Base-by-base conservation (phyloP, 306 rosid species). In the Echinosophora koreensis region DNA sequence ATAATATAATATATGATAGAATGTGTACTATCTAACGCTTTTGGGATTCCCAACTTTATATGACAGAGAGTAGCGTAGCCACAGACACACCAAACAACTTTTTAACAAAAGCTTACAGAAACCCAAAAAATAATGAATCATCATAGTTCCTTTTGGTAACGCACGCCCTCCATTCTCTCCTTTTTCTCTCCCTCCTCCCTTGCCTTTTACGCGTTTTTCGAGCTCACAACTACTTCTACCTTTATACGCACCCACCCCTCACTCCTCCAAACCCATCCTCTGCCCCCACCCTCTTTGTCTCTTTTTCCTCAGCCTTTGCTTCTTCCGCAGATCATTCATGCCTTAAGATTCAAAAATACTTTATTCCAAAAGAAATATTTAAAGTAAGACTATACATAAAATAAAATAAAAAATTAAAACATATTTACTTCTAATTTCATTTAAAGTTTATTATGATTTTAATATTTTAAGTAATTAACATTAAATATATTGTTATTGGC, bases 191-290 rank as follows among this genome's bases (percentile, higher is more conserved):
- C 50, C 8, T 22, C 30, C 47, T 77, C 62, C 67, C 89, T 78
- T 69, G 62, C 92, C 86, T 83, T 86, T 85, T 79, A 85, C 91
- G 87, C 91, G 83, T 81, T 77, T 90, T 41, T 85, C 87, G 81
- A 86, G 80, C 77, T 68, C 75, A 16, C 87, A 65, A 77, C 86
- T 52, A 10, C 70, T 1, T n/a, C 27, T 42, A 65, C 82, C 86
- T 78, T 76, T 84, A 74, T 66, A 61, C 86, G 76, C 79, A 67
- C 69, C 65, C 71, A 54, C 77, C 46, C 14, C 57, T 62, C 2
- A 10, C 52, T 4, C 66, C 59, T 71, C 81, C 15, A 12, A 46
- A 11, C 34, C 14, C 8, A 8, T 66, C 38, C 52, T 39, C 52
- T 17, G 12, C 18, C 5, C 47, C 51, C 50, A 16, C 41, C 42